Base-by-base conservation (phyloP, 257 asterid species). In the Hygrophila difformis region DNA sequence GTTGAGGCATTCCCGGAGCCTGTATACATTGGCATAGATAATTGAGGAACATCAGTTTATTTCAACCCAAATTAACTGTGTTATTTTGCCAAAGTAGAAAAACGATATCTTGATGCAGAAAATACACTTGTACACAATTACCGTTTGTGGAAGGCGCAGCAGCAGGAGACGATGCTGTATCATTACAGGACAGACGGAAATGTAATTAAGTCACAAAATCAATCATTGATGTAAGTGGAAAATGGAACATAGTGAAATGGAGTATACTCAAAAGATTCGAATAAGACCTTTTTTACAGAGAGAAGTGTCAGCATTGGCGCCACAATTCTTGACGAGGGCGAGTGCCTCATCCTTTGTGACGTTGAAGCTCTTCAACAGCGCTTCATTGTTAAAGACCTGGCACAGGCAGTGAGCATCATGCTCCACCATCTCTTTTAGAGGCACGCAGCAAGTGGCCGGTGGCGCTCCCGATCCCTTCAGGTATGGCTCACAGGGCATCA, bases 401-500 rank as follows among this genome's bases (percentile, higher is more conserved):
- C 77, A 70, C 5, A 77, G 73, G 46, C 79, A 77, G 14, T 46
- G 35, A 12, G 24, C 5, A 15, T 73, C 70, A 11, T n/a, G 12
- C 22, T 18, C 19, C 0, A 64, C 51, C 13, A 73, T 42, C 36
- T 67, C 23, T 4, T 65, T 65, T 49, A 71, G 12, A 18, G 74
- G 75, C 56, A 26, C 43, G 28, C 86, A 77, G 47, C 82, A 73
- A 8, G 61, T 3, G 18, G 63, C 5, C 23, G 80, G 54, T 14
- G 68, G 57, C 13, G 57, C 2, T 47, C 64, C 0, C 4, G 63
- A 34, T 1, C 52, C 43, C 62, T 63, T 55, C 39, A 77, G 53
- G 45, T 49, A 71, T 0, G 71, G 48, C 57, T 70, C 62, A 33
- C 87, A 73, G 1, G 77, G 76, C 49, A 73, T 3, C 34, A 73